Evolutionary conservation across 345 rosid genomes (phyloP), one percentile per base, ranked within the genome.

Genomic region (Tarenaya hassleriana): DNA sequence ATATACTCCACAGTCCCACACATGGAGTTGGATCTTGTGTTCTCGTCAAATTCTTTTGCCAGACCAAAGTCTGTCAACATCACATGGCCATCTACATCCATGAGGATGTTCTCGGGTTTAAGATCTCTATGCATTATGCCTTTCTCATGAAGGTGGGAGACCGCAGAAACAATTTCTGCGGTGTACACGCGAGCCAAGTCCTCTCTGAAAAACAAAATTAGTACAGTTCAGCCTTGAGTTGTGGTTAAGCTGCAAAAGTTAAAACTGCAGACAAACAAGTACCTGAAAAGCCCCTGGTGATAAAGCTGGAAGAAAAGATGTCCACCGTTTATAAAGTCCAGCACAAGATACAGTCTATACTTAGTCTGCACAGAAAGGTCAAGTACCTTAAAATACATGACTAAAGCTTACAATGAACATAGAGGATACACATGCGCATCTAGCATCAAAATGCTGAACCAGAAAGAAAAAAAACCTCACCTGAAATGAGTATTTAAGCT

Each of bases 61-160:
- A 91, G 69, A 56, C 96, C 96, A 71, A 91, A 91, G 59, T 91
- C 98, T 14, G 96, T 88, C 68, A 84, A 52, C 82, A 79, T 75
- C 78, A 91, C 95, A 55, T 91, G 96, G 60, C 96, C 98, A 52
- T 91, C 95, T 13, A 61, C 75, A 71, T 76, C 95, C 78, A 91
- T 50, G 20, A 91, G 80, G 61, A 91, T 79, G 65, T 91, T 91
- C 69, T 91, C 98, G 2, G 98, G 98, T 65, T 91, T 91, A 14
- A 91, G 88, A 69, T 91, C 98, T 70, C 98, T 80, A 66, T 91
- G 98, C 98, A 91, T 91, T 54, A 91, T 79, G 61, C 95, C 96
- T 46, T 91, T 87, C 74, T 77, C 78, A 72, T 91, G 98, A 52
- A 91, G 96, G 56, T 91, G 98, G 15, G 83, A 67, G 34, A 91